Base-by-base conservation (phyloP, 2,329 filamentous ascomycete species). In the Microcera coccophila region DNA sequence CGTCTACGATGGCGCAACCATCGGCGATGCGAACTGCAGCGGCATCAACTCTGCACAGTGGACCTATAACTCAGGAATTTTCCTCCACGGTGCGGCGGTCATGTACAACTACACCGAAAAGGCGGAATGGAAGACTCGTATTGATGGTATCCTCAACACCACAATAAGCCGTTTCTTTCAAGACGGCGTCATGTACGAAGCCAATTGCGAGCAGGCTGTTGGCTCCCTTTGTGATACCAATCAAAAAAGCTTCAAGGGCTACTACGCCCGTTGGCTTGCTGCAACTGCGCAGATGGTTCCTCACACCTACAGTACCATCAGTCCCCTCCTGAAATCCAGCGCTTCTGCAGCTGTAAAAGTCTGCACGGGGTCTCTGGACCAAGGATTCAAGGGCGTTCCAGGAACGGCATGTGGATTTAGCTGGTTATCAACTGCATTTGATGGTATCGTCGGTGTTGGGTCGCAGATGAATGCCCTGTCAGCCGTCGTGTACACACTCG, bases 231-330 rank as follows among this genome's bases (percentile, higher is more conserved):
- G 86, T 72, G 78, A 87, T 66, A 73, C 73, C 49, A 85, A 90
- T 62, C 84, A 89, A 67, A 76, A 76, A 56, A 81, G 75, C 36
- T 90, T 89, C 78, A 90, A 90, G 67, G 85, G 82, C 10, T 89
- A 87, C 62, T 70, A 88, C 19, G 66, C 79, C 19, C 81, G 85
- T 34, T 90, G 83, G 79, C 65, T 84, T 59, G 73, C 78, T 1
- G 68, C 67, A 15, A 75, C 78, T 2, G 65, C 72, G 5, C 72
- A 77, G 59, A 60, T 83, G 55, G 78, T 75, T 2, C 75, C 80
- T 1, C 70, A 72, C 49, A 77, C 73, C 2, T 68, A 64, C 45
- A 63, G 71, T 37, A 64, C 59, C 4, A 74, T 84, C 48, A 67
- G 70, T 54, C 68, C 72, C 4, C 64, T 80, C n/a, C 62, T 85